Percentiles rank a stretch among this genome's conserved stretches.
Conservation (phyloP, 2,329 filamentous ascomycete genomes). For the Hypoxylon rubiginosum region DNA sequence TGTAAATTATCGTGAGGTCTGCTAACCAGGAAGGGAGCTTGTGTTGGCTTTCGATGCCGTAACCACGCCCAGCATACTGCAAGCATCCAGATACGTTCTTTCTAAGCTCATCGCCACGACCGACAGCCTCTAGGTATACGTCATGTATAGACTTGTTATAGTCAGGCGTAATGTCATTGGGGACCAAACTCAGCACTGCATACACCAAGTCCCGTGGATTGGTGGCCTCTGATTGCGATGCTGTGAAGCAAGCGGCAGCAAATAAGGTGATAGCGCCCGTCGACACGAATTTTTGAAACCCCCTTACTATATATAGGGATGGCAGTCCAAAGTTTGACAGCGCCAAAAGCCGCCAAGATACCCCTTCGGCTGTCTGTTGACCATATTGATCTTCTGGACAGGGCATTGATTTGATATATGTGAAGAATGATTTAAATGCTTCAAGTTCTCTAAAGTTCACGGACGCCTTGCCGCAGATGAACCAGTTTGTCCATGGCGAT, state of each 20-base stretch:
- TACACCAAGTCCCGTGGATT: conserved; percentile 11
- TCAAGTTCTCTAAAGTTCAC: not conserved
- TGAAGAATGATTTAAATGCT: not conserved
- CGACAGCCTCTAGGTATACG: not conserved
- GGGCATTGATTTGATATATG: not conserved
- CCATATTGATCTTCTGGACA: not conserved
- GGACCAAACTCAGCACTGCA: not conserved
- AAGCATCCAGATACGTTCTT: not conserved
- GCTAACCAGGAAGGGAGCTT: not conserved
- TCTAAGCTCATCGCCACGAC: not conserved
- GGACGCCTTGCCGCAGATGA: conserved; percentile 3
- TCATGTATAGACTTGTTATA: not conserved
- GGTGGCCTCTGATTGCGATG: not conserved
- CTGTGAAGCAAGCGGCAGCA: no score
- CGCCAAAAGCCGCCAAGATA: no score
- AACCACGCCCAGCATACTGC: not conserved
- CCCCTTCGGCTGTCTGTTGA: no score
- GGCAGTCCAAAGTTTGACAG: no score
- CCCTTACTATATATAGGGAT: no score
- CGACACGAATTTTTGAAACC: no score
- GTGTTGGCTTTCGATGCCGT: not conserved
- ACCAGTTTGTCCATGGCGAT: conserved; percentile 1
- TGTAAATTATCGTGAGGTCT: no score
- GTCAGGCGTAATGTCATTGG: not conserved
- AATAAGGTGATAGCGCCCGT: no score